Conservation (phyloP, 2,329 filamentous ascomycete genomes). For the Monosporascus ibericus region DNA sequence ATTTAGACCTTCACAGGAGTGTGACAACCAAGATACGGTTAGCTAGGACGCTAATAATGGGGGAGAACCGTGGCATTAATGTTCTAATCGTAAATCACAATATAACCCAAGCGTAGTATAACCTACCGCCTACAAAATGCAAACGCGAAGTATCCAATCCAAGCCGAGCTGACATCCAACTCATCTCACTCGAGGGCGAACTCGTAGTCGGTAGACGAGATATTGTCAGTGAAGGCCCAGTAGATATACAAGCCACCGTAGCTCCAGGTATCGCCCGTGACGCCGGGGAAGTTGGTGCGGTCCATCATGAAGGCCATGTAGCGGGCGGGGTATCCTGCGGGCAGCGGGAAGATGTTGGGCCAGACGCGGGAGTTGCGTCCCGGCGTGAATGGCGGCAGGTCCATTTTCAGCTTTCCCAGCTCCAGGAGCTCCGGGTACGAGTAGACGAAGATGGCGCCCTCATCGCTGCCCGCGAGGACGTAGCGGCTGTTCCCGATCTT, state of each 20-base stretch:
- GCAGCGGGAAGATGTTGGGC: slow-evolving; percentile 1
- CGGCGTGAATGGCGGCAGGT: neutral
- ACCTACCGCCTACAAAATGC: neutral
- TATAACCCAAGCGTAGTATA: neutral
- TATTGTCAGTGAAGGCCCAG: slow-evolving; percentile 1
- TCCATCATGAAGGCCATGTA: slow-evolving; percentile 2
- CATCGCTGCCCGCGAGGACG: neutral
- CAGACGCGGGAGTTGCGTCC: neutral
- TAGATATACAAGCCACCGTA: slow-evolving; percentile 1
- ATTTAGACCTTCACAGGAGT: too few relatives aligned
- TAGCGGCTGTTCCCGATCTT: neutral
- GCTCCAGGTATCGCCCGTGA: slow-evolving; percentile 1
- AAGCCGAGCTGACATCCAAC: neutral
- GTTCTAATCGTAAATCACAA: too few relatives aligned
- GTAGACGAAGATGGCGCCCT: neutral
- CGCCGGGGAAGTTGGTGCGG: slow-evolving; percentile 1
- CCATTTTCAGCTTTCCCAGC: neutral
- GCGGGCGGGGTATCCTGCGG: neutral
- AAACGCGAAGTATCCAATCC: neutral
- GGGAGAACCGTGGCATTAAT: too few relatives aligned
- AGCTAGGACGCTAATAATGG: too few relatives aligned
- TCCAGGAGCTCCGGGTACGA: neutral
- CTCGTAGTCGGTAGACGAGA: neutral
- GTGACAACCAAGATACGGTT: too few relatives aligned
- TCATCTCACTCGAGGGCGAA: neutral